These are phyloP conservation scores for Jamesozyma lodderae DNA, from an alignment of 805 yeast species.

Conservation along the genomic window DNA sequence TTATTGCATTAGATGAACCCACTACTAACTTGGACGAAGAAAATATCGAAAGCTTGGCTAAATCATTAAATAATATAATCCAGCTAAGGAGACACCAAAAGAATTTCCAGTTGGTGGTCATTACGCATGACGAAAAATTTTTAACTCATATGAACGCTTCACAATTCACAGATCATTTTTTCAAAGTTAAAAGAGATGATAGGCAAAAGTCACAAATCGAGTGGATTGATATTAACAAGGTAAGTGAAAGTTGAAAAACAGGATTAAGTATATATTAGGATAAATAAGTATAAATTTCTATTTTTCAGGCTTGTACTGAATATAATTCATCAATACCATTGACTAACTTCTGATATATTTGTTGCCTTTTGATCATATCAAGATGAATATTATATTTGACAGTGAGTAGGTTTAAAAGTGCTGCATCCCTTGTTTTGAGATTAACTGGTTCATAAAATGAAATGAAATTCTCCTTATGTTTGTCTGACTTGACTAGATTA, in stretches of 20 bases:
- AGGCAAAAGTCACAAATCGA: conserved; percentile 73
- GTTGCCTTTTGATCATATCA: conserved; percentile 32
- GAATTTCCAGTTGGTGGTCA: conserved; percentile 89
- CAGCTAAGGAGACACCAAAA: conserved; percentile 64
- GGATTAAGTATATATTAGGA: background rate
- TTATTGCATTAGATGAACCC: conserved; percentile 95
- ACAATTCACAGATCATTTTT: conserved; percentile 79
- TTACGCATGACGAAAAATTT: conserved; percentile 94
- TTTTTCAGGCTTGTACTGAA: too few relatives aligned
- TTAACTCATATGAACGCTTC: conserved; percentile 77
- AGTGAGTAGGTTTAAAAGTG: conserved; percentile 11
- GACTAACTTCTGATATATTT: conserved; percentile 23
- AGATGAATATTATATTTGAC: conserved; percentile 19
- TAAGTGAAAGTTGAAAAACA: conserved; percentile 15
- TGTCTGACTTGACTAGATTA: background rate
- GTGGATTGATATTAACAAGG: conserved; percentile 39
- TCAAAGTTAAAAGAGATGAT: conserved; percentile 69
- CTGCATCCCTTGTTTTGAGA: background rate
- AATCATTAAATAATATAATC: conserved; percentile 65
- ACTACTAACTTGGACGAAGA: conserved; percentile 90
- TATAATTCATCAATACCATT: conserved; percentile 5
- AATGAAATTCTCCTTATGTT: background rate
- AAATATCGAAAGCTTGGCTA: conserved; percentile 81
- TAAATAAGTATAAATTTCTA: too few relatives aligned
- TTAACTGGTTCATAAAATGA: background rate